A percentile compares a stretch with the other conserved stretches of the same genome.
These are phyloP conservation scores for Lasiodiplodia sp. DNA, from an alignment of 2,329 filamentous ascomycete genomes.

Conservation along the genomic window DNA sequence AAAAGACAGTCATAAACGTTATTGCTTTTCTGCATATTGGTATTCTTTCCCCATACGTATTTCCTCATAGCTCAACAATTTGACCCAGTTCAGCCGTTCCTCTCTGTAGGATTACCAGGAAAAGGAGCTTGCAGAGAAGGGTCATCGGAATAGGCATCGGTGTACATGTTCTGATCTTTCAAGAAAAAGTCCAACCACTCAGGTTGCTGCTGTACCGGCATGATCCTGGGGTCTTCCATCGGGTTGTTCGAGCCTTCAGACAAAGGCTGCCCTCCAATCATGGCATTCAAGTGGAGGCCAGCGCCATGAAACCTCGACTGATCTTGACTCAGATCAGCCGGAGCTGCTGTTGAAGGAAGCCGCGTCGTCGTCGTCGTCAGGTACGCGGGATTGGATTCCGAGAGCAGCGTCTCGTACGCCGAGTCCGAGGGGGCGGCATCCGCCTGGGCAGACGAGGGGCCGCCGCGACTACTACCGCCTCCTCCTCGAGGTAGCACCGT, in stretches of 20 bases:
- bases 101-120: too few relatives aligned
- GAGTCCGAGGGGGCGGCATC: neutral
- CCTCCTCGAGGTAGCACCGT: too few relatives aligned
- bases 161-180: neutral
- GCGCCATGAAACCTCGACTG: neutral
- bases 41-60: too few relatives aligned
- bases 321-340: neutral
- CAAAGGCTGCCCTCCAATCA: too few relatives aligned
- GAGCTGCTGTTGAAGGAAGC: too few relatives aligned
- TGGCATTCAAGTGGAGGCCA: too few relatives aligned
- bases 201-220: neutral
- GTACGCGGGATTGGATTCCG: neutral
- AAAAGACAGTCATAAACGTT: neutral
- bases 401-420: neutral
- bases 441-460: too few relatives aligned
- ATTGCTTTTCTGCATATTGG: neutral
- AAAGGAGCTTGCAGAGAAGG: neutral
- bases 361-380: neutral
- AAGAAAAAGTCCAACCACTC: neutral
- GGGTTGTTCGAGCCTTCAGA: too few relatives aligned
- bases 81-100: neutral
- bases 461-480: too few relatives aligned
- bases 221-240: too few relatives aligned
- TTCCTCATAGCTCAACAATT: neutral
- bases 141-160: neutral